Evolutionary conservation across 371 early-diverging fungal species (phyloP), one percentile per base, ranked within the genome.

Genomic region (Mortierella sp.): DNA sequence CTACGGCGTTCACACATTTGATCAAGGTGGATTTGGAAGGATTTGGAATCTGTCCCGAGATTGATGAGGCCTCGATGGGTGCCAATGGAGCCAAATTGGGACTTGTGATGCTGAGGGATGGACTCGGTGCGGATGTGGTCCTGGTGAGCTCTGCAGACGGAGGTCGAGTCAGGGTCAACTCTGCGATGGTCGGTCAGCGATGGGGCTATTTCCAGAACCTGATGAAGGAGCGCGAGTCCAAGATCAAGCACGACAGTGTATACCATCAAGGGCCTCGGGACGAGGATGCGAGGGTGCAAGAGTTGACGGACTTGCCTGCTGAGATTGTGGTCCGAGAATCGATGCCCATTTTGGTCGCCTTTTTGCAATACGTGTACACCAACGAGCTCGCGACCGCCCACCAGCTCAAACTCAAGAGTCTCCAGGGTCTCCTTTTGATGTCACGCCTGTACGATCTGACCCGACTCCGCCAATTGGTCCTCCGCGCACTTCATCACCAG

Each of bases 11-110:
- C 82, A 88, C 91, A 46, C 93, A 95, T 72, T 71, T 94, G 74
- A 90, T 93, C 37, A 88, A 90, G 44, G 91, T 95, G 10, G 93
- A 94, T 67, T 61, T 95, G 79, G 92, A 94, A 54, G 93, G 94
- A 0, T 90, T 95, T 78, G 95, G 95, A 11, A 88, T 92, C 8
- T 90, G 90, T 81, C 84, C 79, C 0, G 75, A 84, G 13, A 79
- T 90, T 11, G 89, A 92, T 3, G 88, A 88, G 61, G 28, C 89
- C 2, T 89, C 89, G n/a, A 88, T 90, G 24, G 88, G 90, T 4
- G 70, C 90, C 14, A 76, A 88, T 26, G 90, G 90, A 26, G 90
- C 91, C 50, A 92, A 92, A 28, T 82, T 95, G 73, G 95, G 95
- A 8, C 81, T 93, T 43, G 90, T 90, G 67, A 80, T 95, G 72